Evolutionary conservation across 176 grass and related monocot genomes (phyloP).

Genomic region (Eragrostis nindensis): DNA sequence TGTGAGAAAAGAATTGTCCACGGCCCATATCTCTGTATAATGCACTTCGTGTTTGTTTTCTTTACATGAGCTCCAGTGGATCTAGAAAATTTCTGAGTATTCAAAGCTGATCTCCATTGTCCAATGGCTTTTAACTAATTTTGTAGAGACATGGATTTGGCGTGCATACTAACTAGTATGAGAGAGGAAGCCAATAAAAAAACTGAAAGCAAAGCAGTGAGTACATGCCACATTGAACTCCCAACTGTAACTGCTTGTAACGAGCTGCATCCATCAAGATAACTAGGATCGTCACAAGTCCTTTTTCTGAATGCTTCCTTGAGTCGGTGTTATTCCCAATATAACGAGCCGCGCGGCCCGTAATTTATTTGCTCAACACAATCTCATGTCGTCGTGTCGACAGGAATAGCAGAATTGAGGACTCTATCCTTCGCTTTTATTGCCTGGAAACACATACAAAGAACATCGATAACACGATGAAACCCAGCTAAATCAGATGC

Average conservation of each 20-base stretch:
- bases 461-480: neutral
- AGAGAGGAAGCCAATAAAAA: neutral
- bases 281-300: too few relatives aligned
- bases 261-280: too few relatives aligned
- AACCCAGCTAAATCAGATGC: neutral
- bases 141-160: too few relatives aligned
- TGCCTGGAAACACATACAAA: neutral
- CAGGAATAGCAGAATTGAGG: constrained; percentile 33
- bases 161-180: neutral
- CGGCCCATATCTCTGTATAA: too few relatives aligned
- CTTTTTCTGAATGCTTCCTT: too few relatives aligned
- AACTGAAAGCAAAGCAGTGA: neutral
- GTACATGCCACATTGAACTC: neutral
- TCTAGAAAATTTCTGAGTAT: too few relatives aligned
- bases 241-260: neutral
- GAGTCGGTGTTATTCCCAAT: too few relatives aligned
- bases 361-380: neutral
- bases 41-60: too few relatives aligned
- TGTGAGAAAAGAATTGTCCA: too few relatives aligned
- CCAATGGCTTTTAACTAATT: too few relatives aligned
- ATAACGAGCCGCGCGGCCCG: neutral
- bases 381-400: constrained; percentile 34
- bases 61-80: too few relatives aligned
- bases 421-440: constrained; percentile 45
- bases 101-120: too few relatives aligned